Percentiles rank a stretch among this genome's conserved stretches.
Conservation (phyloP, 2,329 filamentous ascomycete genomes). For the Triangularia verruculosa region DNA sequence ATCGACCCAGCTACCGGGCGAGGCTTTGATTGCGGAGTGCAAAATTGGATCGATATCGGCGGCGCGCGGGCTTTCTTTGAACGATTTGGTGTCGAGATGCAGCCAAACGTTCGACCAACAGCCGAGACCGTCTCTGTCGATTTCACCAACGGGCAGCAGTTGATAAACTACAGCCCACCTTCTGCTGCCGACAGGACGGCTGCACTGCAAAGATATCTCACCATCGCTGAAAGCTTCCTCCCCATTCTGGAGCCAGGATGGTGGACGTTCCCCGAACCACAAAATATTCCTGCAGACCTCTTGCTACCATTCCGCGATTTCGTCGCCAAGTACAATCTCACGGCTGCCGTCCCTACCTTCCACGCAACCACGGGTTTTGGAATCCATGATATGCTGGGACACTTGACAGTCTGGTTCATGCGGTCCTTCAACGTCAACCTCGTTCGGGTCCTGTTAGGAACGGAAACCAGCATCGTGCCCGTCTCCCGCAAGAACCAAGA, state of each 20-base stretch:
- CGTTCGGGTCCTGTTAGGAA: slow-evolving; percentile 32
- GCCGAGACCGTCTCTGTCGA: slow-evolving; percentile 18
- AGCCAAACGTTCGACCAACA: slow-evolving; percentile 9
- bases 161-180: slow-evolving; percentile 16
- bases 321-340: slow-evolving; percentile 25
- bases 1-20: slow-evolving; percentile 17
- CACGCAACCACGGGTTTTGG: slow-evolving; percentile 23
- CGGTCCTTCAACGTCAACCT: slow-evolving; percentile 28
- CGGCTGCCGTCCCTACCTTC: slow-evolving; percentile 20
- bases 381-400: slow-evolving; percentile 19
- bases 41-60: slow-evolving; percentile 24
- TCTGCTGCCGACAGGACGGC: not conserved
- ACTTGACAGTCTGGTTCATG: slow-evolving; percentile 18
- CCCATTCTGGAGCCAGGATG: slow-evolving; percentile 25
- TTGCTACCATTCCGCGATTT: slow-evolving; percentile 25
- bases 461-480: slow-evolving; percentile 33
- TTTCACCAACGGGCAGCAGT: slow-evolving; percentile 20
- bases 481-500: slow-evolving; percentile 38
- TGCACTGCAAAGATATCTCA: slow-evolving; percentile 19
- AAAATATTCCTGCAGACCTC: slow-evolving; percentile 24
- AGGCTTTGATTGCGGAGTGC: slow-evolving; percentile 23
- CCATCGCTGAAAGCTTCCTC: slow-evolving; percentile 20
- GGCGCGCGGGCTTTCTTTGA: slow-evolving; percentile 22
- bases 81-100: slow-evolving; percentile 22
- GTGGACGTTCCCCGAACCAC: slow-evolving; percentile 23